phyloP scores from a whole-genome alignment of 192 early-diverging fungal species.

The Backusella tarrabulga region DNA sequence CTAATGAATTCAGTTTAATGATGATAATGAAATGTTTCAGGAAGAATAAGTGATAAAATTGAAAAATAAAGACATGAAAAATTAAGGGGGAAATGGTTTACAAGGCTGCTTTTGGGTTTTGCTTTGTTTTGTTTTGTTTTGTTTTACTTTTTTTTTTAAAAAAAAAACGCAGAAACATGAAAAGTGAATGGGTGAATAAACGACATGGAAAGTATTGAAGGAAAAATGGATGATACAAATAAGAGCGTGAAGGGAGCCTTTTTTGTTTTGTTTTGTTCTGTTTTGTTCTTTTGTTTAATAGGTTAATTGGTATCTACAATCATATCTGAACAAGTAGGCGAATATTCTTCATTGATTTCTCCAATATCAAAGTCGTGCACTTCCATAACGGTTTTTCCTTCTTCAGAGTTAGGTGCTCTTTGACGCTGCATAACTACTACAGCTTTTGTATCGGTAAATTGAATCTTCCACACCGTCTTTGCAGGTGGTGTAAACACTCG shows the following conservation, averaged over 20 bases:
- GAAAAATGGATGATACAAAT: not conserved
- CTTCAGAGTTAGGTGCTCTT: constrained; percentile 20
- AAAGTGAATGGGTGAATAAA: not conserved
- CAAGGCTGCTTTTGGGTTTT: not conserved
- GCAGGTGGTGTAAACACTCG: constrained; percentile 76
- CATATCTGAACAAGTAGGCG: not conserved
- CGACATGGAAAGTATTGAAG: not conserved
- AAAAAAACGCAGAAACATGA: not conserved
- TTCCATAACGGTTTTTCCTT: constrained; percentile 38
- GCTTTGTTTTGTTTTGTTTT: not conserved
- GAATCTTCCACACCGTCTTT: constrained; percentile 83
- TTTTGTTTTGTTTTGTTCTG: not conserved
- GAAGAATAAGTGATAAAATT: not conserved
- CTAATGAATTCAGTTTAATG: not conserved
- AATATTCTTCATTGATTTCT: constrained; percentile 15
- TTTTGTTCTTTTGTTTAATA: not conserved
- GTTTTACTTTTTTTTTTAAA: not conserved
- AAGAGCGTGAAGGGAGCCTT: not conserved
- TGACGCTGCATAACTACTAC: constrained; percentile 53
- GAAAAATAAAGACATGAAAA: not conserved
- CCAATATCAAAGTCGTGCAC: constrained; percentile 40
- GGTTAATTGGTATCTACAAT: constrained; percentile 6
- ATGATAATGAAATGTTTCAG: not conserved
- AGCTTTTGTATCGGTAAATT: constrained; percentile 54
- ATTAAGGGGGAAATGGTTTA: not conserved